Evolutionary conservation across 345 rosid genomes (phyloP).

Genomic region (Mangifera indica): DNA sequence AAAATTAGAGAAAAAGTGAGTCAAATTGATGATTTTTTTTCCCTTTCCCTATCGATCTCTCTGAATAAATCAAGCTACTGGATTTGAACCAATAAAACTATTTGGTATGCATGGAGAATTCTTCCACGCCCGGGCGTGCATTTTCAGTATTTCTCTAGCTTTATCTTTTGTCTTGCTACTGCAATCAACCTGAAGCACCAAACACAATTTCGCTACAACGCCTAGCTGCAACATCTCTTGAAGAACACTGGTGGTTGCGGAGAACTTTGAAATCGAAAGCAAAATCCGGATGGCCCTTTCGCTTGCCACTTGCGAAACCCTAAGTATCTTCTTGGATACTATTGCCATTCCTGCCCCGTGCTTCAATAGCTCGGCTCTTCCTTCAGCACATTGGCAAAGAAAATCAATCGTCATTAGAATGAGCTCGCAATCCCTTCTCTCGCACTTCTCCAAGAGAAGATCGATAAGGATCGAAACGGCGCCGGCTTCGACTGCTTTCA

Average conservation of each 20-base stretch:
- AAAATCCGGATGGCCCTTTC: slow-evolving; percentile 67
- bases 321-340: slow-evolving; percentile 74
- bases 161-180: slow-evolving; percentile 48
- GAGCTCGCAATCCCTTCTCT: slow-evolving; percentile 53
- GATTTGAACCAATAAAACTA: slow-evolving; percentile 39
- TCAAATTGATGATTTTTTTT: neutral
- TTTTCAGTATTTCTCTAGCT: slow-evolving; percentile 59
- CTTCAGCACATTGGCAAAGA: slow-evolving; percentile 70
- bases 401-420: slow-evolving; percentile 48
- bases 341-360: slow-evolving; percentile 72
- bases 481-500: slow-evolving; percentile 63
- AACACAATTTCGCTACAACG: slow-evolving; percentile 61
- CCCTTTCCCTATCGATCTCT: neutral
- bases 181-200: slow-evolving; percentile 59
- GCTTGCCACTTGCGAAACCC: slow-evolving; percentile 60
- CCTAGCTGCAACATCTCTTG: slow-evolving; percentile 78
- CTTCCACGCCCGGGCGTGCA: slow-evolving; percentile 69
- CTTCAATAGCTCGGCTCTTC: slow-evolving; percentile 61
- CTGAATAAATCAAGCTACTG: slow-evolving; percentile 23
- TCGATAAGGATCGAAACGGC: slow-evolving; percentile 51
- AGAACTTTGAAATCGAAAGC: slow-evolving; percentile 54
- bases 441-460: slow-evolving; percentile 61
- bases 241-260: slow-evolving; percentile 43
- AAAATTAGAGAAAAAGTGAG: neutral
- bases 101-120: slow-evolving; percentile 54